Evolutionary conservation across 1,284 basidiomycete genomes (phyloP).

Genomic region (Fomes fomentarius): DNA sequence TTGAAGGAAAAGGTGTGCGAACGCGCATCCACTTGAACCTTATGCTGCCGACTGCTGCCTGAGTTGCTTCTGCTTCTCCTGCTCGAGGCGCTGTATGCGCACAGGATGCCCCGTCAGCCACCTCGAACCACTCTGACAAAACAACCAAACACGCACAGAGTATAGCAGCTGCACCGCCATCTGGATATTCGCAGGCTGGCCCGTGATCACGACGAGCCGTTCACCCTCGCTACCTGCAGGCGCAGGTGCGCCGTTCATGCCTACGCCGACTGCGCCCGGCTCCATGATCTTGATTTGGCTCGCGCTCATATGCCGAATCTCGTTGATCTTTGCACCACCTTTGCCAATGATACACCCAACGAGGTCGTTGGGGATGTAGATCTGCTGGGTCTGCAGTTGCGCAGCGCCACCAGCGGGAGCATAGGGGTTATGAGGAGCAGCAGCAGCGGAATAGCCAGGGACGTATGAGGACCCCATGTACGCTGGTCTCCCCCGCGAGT

Average conservation of each 20-base stretch:
- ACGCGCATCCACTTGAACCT: too few relatives aligned
- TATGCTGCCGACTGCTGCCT: slow-evolving; percentile 38
- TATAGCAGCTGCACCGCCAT: slow-evolving; percentile 96
- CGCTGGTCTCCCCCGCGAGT: slow-evolving; percentile 50
- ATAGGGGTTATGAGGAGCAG: slow-evolving; percentile 24
- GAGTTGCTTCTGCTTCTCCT: slow-evolving; percentile 86
- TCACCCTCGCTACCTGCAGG: slow-evolving; percentile 81
- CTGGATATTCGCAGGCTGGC: slow-evolving; percentile 92
- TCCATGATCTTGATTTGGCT: slow-evolving; percentile 99
- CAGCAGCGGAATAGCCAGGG: slow-evolving; percentile 54
- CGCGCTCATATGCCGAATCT: slow-evolving; percentile 92
- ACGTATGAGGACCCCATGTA: slow-evolving; percentile 72
- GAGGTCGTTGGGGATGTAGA: slow-evolving; percentile 97
- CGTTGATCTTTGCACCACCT: slow-evolving; percentile 98
- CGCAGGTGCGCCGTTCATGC: slow-evolving; percentile 67
- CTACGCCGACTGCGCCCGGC: slow-evolving; percentile 79
- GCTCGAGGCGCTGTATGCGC: slow-evolving; percentile 75
- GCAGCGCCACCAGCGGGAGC: slow-evolving; percentile 31
- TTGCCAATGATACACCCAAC: slow-evolving; percentile 99
- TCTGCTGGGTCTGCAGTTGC: slow-evolving; percentile 94
- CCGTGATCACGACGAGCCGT: slow-evolving; percentile 92
- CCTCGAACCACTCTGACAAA: not conserved
- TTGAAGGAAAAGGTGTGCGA: too few relatives aligned
- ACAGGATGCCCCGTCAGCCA: not conserved
- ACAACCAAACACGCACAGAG: slow-evolving; percentile 58